phyloP scores from a whole-genome alignment of 2,329 filamentous ascomycete species.

The Curvularia spicifera region DNA sequence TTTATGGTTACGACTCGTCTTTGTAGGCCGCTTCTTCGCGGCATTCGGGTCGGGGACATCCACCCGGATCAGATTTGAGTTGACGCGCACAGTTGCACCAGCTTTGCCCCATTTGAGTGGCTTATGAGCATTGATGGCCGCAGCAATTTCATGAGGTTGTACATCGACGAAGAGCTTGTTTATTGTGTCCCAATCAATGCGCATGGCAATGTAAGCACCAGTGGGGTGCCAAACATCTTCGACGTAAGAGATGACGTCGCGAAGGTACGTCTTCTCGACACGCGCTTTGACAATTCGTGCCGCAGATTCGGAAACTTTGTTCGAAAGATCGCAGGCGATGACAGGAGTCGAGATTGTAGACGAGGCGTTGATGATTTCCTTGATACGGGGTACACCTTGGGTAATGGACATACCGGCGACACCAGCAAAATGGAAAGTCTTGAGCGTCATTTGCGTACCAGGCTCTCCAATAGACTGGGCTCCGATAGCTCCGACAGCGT shows the following conservation, averaged over 20 bases:
- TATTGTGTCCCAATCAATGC: slow-evolving; percentile 80
- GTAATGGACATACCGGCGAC: slow-evolving; percentile 99
- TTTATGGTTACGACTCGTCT: slow-evolving; percentile 54
- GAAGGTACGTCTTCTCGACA: slow-evolving; percentile 92
- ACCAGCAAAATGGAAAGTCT: slow-evolving; percentile 99
- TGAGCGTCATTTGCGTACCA: slow-evolving; percentile 98
- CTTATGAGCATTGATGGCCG: slow-evolving; percentile 78
- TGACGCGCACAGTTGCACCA: slow-evolving; percentile 62
- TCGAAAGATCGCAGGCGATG: slow-evolving; percentile 84
- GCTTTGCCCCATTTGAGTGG: slow-evolving; percentile 76
- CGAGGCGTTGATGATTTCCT: slow-evolving; percentile 99
- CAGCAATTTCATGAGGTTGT: slow-evolving; percentile 72
- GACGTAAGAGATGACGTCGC: slow-evolving; percentile 79
- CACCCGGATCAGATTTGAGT: slow-evolving; percentile 68
- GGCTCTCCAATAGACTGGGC: slow-evolving; percentile 98
- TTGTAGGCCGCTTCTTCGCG: slow-evolving; percentile 38
- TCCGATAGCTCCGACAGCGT: slow-evolving; percentile 93
- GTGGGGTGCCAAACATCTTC: slow-evolving; percentile 88
- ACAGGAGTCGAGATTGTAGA: slow-evolving; percentile 93
- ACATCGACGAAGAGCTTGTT: slow-evolving; percentile 83
- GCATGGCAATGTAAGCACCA: slow-evolving; percentile 77
- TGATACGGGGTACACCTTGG: slow-evolving; percentile 98
- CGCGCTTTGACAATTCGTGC: slow-evolving; percentile 91
- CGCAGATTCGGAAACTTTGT: slow-evolving; percentile 74
- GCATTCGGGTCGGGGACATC: slow-evolving; percentile 62